A percentile compares a stretch with the other conserved stretches of the same genome.
These are phyloP conservation scores for Komagataella kurtzmanii DNA, from an alignment of 805 yeast species.

Conservation along the genomic window DNA sequence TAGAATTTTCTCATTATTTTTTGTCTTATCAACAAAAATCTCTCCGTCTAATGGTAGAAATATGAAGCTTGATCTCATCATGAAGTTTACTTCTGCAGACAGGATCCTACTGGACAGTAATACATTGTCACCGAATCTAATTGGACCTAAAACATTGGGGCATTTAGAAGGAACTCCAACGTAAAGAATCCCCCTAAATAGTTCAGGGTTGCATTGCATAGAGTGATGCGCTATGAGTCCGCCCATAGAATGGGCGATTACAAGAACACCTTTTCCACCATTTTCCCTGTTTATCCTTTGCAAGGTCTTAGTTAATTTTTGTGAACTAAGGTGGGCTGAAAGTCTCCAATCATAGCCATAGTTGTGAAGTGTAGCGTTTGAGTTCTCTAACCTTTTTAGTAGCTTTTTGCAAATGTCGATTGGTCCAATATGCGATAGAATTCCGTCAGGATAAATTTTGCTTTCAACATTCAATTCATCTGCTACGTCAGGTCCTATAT, in stretches of 20 bases:
- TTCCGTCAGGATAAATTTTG: slow-evolving; percentile 56
- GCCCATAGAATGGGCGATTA: slow-evolving; percentile 92
- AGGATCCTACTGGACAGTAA: slow-evolving; percentile 60
- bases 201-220: slow-evolving; percentile 49
- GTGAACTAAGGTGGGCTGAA: slow-evolving; percentile 42
- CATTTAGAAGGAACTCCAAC: slow-evolving; percentile 81
- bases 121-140: slow-evolving; percentile 72
- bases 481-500: slow-evolving; percentile 57
- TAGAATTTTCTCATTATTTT: slow-evolving; percentile 41
- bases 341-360: slow-evolving; percentile 95
- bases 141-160: slow-evolving; percentile 76
- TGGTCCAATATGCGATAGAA: slow-evolving; percentile 77
- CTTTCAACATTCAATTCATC: slow-evolving; percentile 49
- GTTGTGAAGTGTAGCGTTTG: slow-evolving; percentile 48
- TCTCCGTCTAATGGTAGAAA: slow-evolving; percentile 70
- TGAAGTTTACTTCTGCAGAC: slow-evolving; percentile 71
- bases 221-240: slow-evolving; percentile 78
- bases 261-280: slow-evolving; percentile 46
- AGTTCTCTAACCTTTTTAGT: slow-evolving; percentile 41
- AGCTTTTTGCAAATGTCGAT: slow-evolving; percentile 62
- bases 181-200: slow-evolving; percentile 66
- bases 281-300: slow-evolving; percentile 24
- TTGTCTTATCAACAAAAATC: slow-evolving; percentile 47
- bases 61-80: slow-evolving; percentile 75
- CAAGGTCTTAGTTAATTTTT: slow-evolving; percentile 36